Evolutionary conservation across 164 flowering plant species (phyloP), one percentile per base, ranked within the genome.

Genomic region (Magnolia kwangsiensis): DNA sequence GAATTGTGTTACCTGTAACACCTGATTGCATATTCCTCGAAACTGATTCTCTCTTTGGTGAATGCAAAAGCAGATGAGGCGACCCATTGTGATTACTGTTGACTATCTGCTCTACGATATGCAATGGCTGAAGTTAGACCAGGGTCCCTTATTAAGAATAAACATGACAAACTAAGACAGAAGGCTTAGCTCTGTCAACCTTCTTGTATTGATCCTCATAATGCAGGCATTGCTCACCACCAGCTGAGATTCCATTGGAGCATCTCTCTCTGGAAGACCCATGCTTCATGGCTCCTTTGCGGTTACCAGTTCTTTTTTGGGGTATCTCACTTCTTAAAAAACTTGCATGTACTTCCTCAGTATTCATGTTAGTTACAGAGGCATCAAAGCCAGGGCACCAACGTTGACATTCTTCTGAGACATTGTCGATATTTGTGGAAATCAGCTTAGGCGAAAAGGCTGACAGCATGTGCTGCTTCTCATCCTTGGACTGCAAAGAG

Each of bases 101-200:
- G 59, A 24, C 81, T 61, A 73, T 74, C 83, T 84, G 83, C 76
- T 75, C 79, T 71, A 74, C 50, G 50, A 74, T 76, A 76, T 70
- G 70, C 72, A 76, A 71, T 70, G 77, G 67, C 77, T 82, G 51
- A 72, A 78, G 79, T 78, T 78, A 78, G 74, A 81, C 14, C 55
- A 73, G 63, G 55, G 65, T 50, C 69, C 20, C 18, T 51, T 49
- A 29, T 21, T 51, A 67, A 49, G 59, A 63, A 63, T 37, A 75
- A 65, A 81, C 72, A 73, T 7, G 66, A 73, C 23, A 76, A 75
- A 78, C 55, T 68, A 70, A 72, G 68, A 72, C 75, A 77, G 76
- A 73, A 73, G 69, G 74, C 73, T 75, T 73, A 63, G 64, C 69
- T 71, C 61, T 69, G 74, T 74, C 71, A 76, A 81, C 77, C 79